These are phyloP conservation scores for Aspergillus bridgeri DNA, from an alignment of 495 filamentous ascomycete species.

Conservation along the genomic window DNA sequence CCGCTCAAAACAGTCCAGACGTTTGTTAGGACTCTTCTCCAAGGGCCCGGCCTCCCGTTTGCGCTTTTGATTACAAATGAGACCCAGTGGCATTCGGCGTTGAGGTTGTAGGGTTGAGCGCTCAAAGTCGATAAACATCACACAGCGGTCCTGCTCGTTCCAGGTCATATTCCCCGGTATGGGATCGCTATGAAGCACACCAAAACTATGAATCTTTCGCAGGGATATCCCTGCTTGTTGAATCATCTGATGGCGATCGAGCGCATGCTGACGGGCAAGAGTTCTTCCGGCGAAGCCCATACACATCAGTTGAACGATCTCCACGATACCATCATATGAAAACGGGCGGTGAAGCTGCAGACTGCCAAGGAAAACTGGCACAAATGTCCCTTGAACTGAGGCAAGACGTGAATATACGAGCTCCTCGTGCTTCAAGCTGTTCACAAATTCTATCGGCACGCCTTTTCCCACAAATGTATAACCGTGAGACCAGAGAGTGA, in stretches of 20 bases:
- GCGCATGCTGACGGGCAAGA: neutral
- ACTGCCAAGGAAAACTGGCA: slow-evolving; percentile 33
- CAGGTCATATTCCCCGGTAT: no score
- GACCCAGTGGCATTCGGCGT: no score
- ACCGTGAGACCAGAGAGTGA: slow-evolving; percentile 42
- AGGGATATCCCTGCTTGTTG: no score
- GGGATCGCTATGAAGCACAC: no score
- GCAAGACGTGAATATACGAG: slow-evolving; percentile 31
- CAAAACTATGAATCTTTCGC: no score
- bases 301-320: slow-evolving; percentile 32
- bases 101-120: no score
- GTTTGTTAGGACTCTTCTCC: slow-evolving; percentile 3
- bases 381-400: slow-evolving; percentile 30
- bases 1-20: slow-evolving; percentile 4
- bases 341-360: slow-evolving; percentile 30
- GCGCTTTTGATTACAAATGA: no score
- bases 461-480: slow-evolving; percentile 50
- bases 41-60: slow-evolving; percentile 3
- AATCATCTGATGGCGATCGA: no score
- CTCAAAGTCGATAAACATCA: no score
- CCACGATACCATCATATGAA: slow-evolving; percentile 31
- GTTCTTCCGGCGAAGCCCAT: slow-evolving; percentile 30
- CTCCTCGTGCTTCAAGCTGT: slow-evolving; percentile 26
- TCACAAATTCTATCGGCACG: slow-evolving; percentile 24
- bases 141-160: no score